Evolutionary conservation across 768 basidiomycete species (phyloP), one percentile per base, ranked within the genome.

Genomic region (Lepiota brunneoincarnata): DNA sequence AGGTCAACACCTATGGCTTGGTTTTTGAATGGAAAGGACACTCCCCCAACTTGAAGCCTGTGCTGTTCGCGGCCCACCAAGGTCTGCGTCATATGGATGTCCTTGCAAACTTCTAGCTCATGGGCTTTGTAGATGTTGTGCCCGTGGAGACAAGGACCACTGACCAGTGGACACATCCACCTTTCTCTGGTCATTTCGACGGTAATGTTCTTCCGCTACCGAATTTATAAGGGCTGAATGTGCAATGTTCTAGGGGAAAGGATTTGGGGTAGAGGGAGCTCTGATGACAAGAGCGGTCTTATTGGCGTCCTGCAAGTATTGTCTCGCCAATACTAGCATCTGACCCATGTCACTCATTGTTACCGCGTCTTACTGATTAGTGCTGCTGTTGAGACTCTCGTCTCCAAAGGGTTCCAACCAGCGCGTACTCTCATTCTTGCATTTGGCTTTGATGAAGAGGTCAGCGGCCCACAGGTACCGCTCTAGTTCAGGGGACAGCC

Each of bases 361-460:
- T 17, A 7, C 17, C 15, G 28, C 50, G n/a, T 47, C 18, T 24
- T 21, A 47, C 11, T 31, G 31, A 9, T 38, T 50, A 80, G 80
- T 53, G 68, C 73, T 4, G 73, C 87, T 12, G 68, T 90, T 35
- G 89, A 92, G 66, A 77, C 78, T 2, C 72, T 93, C 20, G 62
- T 91, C 5, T 69, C 71, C n/a, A 74, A 80, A 11, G 80, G 77
- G 2, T 92, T 84, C 68, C 64, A 77, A 49, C 91, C 92, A 14
- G 74, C 74, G 2, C 75, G 90, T 42, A 82, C 78, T 0, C 68
- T 86, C 18, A 79, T 86, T 1, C 72, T 86, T 55, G 73, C 84
- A 3, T 87, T 81, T 57, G 86, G 91, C 1, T 91, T 89, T 58
- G 90, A 91, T 59, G 91, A 91, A 64, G 89, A 91, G 71, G 73